Evolutionary conservation across 2,329 filamentous ascomycete genomes (phyloP).

Genomic region (Colletotrichum tanaceti): DNA sequence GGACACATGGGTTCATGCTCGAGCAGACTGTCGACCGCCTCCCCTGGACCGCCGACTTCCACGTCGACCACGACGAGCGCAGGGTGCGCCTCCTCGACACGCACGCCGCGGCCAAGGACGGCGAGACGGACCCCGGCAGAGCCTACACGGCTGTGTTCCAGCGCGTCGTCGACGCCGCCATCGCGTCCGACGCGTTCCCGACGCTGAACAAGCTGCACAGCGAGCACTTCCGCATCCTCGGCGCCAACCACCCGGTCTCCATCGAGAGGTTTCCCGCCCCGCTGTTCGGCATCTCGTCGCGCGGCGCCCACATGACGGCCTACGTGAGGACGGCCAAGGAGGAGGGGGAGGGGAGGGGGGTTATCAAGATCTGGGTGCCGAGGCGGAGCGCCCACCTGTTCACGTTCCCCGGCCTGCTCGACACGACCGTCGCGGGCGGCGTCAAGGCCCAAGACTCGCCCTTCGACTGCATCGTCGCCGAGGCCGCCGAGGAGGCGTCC

Average conservation of each 20-base stretch:
- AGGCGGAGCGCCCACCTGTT: constrained; percentile 73
- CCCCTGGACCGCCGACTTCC: constrained; percentile 58
- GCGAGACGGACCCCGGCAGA: constrained; percentile 41
- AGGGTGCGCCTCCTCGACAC: constrained; percentile 49
- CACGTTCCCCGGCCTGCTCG: constrained; percentile 79
- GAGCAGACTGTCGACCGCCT: constrained; percentile 56
- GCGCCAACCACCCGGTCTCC: constrained; percentile 51
- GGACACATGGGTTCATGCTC: constrained; percentile 63
- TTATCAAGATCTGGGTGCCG: constrained; percentile 77
- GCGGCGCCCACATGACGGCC: constrained; percentile 75
- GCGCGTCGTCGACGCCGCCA: constrained; percentile 52
- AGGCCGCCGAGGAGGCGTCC: constrained; percentile 78
- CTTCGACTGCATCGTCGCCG: constrained; percentile 75
- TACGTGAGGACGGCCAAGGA: constrained; percentile 63
- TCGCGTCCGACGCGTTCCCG: constrained; percentile 51
- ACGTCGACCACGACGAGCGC: constrained; percentile 48
- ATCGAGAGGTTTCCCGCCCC: constrained; percentile 72
- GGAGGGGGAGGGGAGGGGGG: too few species aligned
- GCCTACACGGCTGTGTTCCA: constrained; percentile 56
- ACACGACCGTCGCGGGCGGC: constrained; percentile 85
- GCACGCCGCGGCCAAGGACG: constrained; percentile 42
- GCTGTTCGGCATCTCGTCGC: constrained; percentile 75
- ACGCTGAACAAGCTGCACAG: constrained; percentile 54
- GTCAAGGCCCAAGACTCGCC: constrained; percentile 75
- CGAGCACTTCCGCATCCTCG: constrained; percentile 57